These are phyloP conservation scores for Mortierella sp. DNA, from an alignment of 371 early-diverging fungal species.

Conservation along the genomic window DNA sequence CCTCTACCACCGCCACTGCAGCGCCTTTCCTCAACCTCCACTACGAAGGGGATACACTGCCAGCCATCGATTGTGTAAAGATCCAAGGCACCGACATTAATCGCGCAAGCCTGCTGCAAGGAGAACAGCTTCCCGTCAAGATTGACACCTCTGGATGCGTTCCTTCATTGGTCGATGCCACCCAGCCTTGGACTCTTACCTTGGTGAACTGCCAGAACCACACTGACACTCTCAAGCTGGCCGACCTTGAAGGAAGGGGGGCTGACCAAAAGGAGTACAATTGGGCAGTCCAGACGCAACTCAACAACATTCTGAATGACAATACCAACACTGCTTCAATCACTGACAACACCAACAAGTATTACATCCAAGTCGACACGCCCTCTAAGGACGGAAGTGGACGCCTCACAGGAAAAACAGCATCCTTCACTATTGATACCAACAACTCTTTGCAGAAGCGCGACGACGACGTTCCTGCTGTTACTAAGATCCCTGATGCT, in stretches of 20 bases:
- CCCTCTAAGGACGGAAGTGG: background rate
- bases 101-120: background rate
- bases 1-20: conserved; percentile 3
- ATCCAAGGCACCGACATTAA: background rate
- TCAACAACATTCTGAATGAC: background rate
- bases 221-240: background rate
- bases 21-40: conserved; percentile 1
- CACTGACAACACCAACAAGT: background rate
- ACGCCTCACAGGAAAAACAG: background rate
- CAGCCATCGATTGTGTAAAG: conserved; percentile 3
- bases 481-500: background rate
- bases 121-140: background rate
- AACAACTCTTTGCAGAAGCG: background rate
- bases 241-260: background rate
- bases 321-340: too few species aligned
- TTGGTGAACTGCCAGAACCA: background rate
- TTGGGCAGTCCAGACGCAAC: background rate
- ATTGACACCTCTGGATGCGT: conserved; percentile 17
- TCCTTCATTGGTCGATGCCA: background rate
- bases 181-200: conserved; percentile 6
- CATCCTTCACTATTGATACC: background rate
- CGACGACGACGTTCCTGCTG: background rate
- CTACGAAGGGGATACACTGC: background rate
- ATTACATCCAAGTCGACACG: background rate
- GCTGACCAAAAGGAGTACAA: background rate